These are phyloP conservation scores for Lotmaria passim DNA, from an alignment of 208 protist species.

Conservation along the genomic window DNA sequence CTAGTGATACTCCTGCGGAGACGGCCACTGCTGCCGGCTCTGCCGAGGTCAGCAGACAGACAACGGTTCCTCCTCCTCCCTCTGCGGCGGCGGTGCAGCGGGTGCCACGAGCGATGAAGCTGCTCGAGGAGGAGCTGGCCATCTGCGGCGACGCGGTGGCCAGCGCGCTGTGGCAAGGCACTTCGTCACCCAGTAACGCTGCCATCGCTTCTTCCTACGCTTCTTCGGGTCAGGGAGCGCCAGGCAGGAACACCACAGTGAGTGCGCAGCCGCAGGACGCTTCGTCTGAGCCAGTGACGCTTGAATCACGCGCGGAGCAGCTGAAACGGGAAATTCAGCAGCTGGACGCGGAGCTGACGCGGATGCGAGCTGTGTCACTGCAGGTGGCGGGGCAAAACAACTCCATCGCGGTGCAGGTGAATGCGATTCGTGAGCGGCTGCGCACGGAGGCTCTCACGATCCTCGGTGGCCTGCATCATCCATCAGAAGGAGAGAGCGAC, in stretches of 20 bases:
- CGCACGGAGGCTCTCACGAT: constrained; percentile 58
- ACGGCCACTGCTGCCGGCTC: too few relatives aligned
- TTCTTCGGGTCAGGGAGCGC: too few relatives aligned
- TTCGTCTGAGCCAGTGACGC: background rate
- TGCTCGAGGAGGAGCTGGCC: constrained; percentile 73
- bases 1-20: too few relatives aligned
- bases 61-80: too few relatives aligned
- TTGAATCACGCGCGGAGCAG: constrained; percentile 29
- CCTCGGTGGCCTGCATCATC: constrained; percentile 52
- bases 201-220: too few relatives aligned
- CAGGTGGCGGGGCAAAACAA: constrained; percentile 66
- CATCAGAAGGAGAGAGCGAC: constrained; percentile 4
- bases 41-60: too few relatives aligned
- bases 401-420: constrained; percentile 55
- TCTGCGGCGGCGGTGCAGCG: constrained; percentile 17
- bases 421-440: constrained; percentile 55
- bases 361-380: constrained; percentile 46
- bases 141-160: constrained; percentile 56
- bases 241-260: too few relatives aligned
- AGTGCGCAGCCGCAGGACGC: background rate
- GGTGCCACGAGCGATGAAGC: constrained; percentile 78
- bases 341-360: constrained; percentile 62
- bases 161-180: constrained; percentile 7
- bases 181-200: background rate
- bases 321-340: constrained; percentile 56